A percentile compares a stretch with the other conserved stretches of the same genome.
Conservation (phyloP, 805 yeast species). For the Candida boidinii region DNA sequence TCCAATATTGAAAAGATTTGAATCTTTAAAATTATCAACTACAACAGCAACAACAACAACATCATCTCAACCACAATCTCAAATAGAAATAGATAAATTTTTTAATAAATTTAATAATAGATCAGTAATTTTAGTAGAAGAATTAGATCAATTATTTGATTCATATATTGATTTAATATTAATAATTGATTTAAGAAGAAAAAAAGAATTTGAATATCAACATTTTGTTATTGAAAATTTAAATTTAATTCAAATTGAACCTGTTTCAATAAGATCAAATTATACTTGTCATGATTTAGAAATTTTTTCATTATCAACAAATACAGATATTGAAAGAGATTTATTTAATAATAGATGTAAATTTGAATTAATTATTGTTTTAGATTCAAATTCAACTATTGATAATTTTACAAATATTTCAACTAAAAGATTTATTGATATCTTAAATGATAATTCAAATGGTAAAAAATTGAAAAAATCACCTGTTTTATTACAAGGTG, state of each 20-base stretch:
- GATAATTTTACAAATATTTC: constrained; percentile 11
- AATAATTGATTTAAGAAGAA: constrained; percentile 65
- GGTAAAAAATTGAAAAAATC: constrained; percentile 27
- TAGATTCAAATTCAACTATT: constrained; percentile 37
- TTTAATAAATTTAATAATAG: constrained; percentile 5
- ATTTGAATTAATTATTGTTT: constrained; percentile 58
- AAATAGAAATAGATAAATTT: constrained; percentile 1
- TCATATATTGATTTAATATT: constrained; percentile 31
- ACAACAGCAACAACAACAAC: constrained; percentile 2
- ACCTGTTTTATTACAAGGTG: constrained; percentile 46
- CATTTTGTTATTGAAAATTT: constrained; percentile 52
- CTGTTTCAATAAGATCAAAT: constrained; percentile 42
- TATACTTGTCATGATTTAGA: constrained; percentile 64
- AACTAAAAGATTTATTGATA: constrained; percentile 24
- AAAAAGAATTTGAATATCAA: constrained; percentile 47
- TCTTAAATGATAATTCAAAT: constrained; percentile 29
- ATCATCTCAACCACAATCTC: neutral
- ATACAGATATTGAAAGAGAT: constrained; percentile 47
- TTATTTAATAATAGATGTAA: constrained; percentile 43
- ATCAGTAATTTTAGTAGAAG: constrained; percentile 10
- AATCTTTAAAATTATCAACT: constrained; percentile 8
- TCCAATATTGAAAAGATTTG: constrained; percentile 10
- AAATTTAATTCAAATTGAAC: constrained; percentile 69
- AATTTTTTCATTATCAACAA: constrained; percentile 42
- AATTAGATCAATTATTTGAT: constrained; percentile 20